Evolutionary conservation across 495 filamentous ascomycete genomes (phyloP), one percentile per base, ranked within the genome.

Genomic region (Lasiosphaeria ovina): DNA sequence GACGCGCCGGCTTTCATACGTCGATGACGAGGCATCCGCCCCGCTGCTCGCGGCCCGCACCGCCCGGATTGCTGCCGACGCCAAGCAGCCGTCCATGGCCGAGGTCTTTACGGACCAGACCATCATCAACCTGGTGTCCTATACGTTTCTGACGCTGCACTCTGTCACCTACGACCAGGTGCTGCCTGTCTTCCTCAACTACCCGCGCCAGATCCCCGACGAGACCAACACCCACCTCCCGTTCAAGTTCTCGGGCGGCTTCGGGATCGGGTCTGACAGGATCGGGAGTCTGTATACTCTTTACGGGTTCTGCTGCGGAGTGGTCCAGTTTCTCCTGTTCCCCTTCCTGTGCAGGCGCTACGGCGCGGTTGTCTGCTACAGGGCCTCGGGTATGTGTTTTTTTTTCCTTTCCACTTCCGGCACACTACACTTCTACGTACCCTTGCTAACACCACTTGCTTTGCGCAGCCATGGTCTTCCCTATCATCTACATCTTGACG

Each of bases 321-420:
- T 91, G 35, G 81, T 88, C 14, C 92, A 96, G 68, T 93, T 96
- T 75, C 72, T 90, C 55, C 58, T 90, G 60, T 96, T 94, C 74
- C 91, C 92, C 1, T 67, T 78, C 0, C 66, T 89, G 3, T 91
- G 89, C 36, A 76, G 83, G 14, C 80, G 78, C 7, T 89, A 82
- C 65, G 92, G 92, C 8, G 85, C 91, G 3, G 76, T 95, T 1
- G 80, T 75, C 48, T 91, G 87, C 72, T 85, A 87, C 64, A 86
- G 86, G 63, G 67, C 71, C 34, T 81, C 84, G 55, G 76, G 81
- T 67, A 62, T 62, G 59, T 17, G 51, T 42, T 44, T 53, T 40
- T 35, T 24, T 50, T 38, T 42, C 48, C 24, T 50, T 40, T 24
- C 35, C 31, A 12, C 17, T 34, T 59, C 12, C 32, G 17, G 8